These are phyloP conservation scores for Pleoardoris graminearum DNA, from an alignment of 2,329 filamentous ascomycete genomes.

Conservation along the genomic window DNA sequence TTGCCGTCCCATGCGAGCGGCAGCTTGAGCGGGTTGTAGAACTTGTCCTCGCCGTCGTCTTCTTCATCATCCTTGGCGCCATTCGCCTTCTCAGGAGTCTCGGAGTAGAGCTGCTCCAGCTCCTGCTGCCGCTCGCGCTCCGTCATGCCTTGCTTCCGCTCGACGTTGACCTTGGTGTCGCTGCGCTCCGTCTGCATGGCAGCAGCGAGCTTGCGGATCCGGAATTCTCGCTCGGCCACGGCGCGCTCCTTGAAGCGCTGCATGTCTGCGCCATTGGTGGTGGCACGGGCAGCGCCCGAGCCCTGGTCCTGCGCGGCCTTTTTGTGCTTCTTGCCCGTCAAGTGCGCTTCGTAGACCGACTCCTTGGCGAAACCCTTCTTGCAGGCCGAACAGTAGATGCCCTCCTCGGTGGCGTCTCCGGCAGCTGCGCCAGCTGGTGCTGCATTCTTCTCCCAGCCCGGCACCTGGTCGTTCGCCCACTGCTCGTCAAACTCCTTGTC, in stretches of 20 bases:
- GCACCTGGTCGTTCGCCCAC: constrained; percentile 79
- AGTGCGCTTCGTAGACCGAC: constrained; percentile 88
- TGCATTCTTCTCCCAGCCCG: constrained; percentile 71
- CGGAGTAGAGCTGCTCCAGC: constrained; percentile 79
- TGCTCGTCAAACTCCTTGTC: constrained; percentile 81
- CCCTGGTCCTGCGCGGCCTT: constrained; percentile 69
- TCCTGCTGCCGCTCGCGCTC: constrained; percentile 94
- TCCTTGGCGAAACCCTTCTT: constrained; percentile 95
- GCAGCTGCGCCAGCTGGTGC: constrained; percentile 45
- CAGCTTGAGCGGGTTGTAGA: constrained; percentile 96
- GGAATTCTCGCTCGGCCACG: constrained; percentile 85
- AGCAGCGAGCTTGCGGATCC: constrained; percentile 76
- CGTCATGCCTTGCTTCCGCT: constrained; percentile 96
- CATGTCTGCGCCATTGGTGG: constrained; percentile 25
- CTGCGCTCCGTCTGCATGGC: constrained; percentile 85
- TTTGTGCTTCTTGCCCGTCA: constrained; percentile 90
- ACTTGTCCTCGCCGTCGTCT: constrained; percentile 72
- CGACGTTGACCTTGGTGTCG: constrained; percentile 91
- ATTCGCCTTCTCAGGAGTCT: constrained; percentile 52
- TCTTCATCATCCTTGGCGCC: constrained; percentile 67
- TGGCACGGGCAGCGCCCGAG: constrained; percentile 19
- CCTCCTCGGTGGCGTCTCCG: constrained; percentile 62
- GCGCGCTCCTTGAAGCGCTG: constrained; percentile 76
- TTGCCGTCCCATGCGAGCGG: constrained; percentile 98
- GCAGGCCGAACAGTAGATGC: constrained; percentile 87